Evolutionary conservation across 2,329 filamentous ascomycete genomes (phyloP).

Genomic region (Penicillium sp.): DNA sequence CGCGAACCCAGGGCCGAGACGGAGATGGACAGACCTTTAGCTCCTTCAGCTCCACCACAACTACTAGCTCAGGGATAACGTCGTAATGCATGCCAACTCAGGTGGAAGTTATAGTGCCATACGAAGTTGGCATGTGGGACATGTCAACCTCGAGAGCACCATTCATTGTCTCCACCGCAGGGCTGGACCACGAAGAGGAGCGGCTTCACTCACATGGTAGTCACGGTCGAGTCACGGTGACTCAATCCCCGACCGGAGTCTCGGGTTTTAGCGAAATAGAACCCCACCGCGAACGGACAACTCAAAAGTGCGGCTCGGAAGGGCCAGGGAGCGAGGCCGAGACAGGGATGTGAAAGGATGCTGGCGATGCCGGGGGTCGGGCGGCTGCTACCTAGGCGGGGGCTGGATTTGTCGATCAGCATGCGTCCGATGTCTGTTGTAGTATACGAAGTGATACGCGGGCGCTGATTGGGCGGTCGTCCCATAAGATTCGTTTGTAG

Average conservation of each 20-base stretch:
- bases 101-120: not conserved
- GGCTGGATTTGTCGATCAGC: slow-evolving; percentile 1
- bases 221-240: not conserved
- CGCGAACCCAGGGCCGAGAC: not conserved
- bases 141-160: not conserved
- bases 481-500: not conserved
- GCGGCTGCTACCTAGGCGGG: slow-evolving; percentile 5
- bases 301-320: slow-evolving; percentile 21
- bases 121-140: not conserved
- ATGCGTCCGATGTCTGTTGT: not conserved
- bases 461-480: not conserved
- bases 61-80: slow-evolving; percentile 1
- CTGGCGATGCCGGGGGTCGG: slow-evolving; percentile 11
- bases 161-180: not conserved
- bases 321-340: slow-evolving; percentile 13
- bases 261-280: not conserved
- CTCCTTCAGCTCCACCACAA: not conserved
- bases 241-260: slow-evolving; percentile 1
- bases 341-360: slow-evolving; percentile 15
- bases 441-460: not conserved
- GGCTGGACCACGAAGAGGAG: not conserved
- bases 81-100: slow-evolving; percentile 4
- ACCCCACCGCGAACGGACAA: slow-evolving; percentile 5
- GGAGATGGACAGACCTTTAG: not conserved
- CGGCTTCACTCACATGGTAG: not conserved